A percentile compares a stretch with the other conserved stretches of the same genome.
Conservation (phyloP, 805 yeast species). For the Suhomyces faveliae region DNA sequence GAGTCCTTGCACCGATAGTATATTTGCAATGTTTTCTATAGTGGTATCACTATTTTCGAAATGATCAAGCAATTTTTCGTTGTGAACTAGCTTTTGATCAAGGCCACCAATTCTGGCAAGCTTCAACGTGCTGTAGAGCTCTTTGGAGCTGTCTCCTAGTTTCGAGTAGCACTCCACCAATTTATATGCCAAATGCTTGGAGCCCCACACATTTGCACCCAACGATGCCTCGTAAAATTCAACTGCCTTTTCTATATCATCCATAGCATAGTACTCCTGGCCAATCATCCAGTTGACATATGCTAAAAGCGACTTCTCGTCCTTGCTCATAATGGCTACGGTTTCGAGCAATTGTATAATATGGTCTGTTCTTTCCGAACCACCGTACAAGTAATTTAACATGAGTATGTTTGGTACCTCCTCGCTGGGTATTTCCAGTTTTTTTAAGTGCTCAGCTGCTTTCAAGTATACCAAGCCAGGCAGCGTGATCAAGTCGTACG, state of each 20-base stretch:
- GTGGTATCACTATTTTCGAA: background rate
- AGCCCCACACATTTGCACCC: constrained; percentile 39
- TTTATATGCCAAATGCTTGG: constrained; percentile 29
- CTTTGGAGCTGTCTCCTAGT: constrained; percentile 21
- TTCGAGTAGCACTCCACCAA: constrained; percentile 38
- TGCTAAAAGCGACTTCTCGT: constrained; percentile 5
- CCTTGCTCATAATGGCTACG: too few relatives aligned
- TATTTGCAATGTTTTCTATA: background rate
- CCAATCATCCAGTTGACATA: constrained; percentile 52
- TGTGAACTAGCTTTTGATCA: background rate
- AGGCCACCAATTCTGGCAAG: background rate
- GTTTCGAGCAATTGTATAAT: constrained; percentile 7
- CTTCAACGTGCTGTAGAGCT: constrained; percentile 4
- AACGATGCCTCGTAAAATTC: constrained; percentile 18
- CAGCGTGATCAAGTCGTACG: constrained; percentile 25
- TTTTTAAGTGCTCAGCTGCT: constrained; percentile 21
- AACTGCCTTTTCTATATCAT: constrained; percentile 16
- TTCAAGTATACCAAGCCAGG: constrained; percentile 29
- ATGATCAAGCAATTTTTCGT: background rate
- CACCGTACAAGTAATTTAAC: constrained; percentile 10
- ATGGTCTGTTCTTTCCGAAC: constrained; percentile 4
- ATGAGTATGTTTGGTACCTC: background rate
- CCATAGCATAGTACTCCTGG: constrained; percentile 36
- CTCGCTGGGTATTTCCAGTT: background rate
- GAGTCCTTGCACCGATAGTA: background rate